phyloP scores from a whole-genome alignment of 768 basidiomycete species.

The Trametopsis cervina region DNA sequence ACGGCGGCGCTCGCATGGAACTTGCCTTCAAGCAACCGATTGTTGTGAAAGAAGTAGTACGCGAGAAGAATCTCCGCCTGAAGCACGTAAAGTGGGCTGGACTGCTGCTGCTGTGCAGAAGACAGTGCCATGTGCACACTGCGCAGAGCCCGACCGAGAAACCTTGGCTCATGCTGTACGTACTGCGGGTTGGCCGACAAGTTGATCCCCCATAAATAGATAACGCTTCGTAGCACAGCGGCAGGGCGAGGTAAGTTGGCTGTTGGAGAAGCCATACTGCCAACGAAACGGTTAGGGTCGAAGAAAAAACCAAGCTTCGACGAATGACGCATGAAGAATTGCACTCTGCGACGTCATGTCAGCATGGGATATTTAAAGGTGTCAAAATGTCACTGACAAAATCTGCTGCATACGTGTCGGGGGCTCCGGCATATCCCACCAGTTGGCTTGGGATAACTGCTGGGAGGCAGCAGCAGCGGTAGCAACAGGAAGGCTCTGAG shows the following conservation, averaged over 20 bases:
- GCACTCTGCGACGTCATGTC: conserved; percentile 9
- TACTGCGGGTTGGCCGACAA: conserved; percentile 32
- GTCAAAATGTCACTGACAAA: conserved; percentile 4
- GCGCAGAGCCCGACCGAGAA: conserved; percentile 29
- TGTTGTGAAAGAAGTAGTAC: conserved; percentile 11
- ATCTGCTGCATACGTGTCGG: conserved; percentile 3
- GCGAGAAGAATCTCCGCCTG: conserved; percentile 11
- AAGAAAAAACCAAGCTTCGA: conserved; percentile 60
- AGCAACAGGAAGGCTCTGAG: background rate
- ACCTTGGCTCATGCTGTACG: conserved; percentile 29
- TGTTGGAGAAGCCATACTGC: conserved; percentile 7
- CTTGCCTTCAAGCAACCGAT: conserved; percentile 10
- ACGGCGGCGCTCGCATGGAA: conserved; percentile 15
- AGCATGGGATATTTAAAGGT: too few species aligned
- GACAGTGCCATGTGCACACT: conserved; percentile 48
- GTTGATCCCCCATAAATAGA: conserved; percentile 48
- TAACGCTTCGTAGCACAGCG: conserved; percentile 17
- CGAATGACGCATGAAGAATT: conserved; percentile 42
- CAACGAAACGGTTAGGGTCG: conserved; percentile 33
- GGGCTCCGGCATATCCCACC: conserved; percentile 14
- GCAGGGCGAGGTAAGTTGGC: conserved; percentile 5
- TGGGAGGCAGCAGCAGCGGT: background rate
- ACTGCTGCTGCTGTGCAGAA: conserved; percentile 5
- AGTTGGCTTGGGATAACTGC: conserved; percentile 6
- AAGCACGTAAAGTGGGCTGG: conserved; percentile 7